A percentile compares a stretch with the other conserved stretches of the same genome.
phyloP scores from a whole-genome alignment of 2,329 filamentous ascomycete species.

The Coniochaeta pulveracea region DNA sequence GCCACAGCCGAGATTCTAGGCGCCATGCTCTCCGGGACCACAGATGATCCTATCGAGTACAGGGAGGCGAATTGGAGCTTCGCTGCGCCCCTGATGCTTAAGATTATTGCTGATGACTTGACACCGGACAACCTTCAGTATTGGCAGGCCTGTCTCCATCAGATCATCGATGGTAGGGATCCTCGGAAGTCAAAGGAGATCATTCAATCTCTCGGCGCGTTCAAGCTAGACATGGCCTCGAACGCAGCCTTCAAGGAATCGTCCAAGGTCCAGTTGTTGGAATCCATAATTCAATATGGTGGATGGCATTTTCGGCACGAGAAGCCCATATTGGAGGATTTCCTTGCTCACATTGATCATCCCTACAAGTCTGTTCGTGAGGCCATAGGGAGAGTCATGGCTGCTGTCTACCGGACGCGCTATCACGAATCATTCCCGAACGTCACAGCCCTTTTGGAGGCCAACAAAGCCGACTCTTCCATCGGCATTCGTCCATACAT shows the following conservation, averaged over 20 bases:
- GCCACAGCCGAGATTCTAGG: conserved; percentile 90
- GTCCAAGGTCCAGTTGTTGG: conserved; percentile 84
- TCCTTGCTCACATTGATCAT: conserved; percentile 85
- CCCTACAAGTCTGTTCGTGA: conserved; percentile 97
- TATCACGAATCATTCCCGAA: conserved; percentile 91
- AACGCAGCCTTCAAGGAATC: conserved; percentile 99
- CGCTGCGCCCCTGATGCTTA: conserved; percentile 75
- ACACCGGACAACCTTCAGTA: conserved; percentile 92
- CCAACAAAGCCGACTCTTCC: conserved; percentile 69
- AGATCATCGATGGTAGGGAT: conserved; percentile 80
- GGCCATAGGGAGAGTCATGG: conserved; percentile 81
- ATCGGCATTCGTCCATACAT: conserved; percentile 78
- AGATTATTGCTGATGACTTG: conserved; percentile 80
- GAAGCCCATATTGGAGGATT: conserved; percentile 78
- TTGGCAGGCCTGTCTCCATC: conserved; percentile 88
- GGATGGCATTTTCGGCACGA: conserved; percentile 96
- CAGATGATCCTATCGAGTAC: conserved; percentile 64
- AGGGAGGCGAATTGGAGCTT: conserved; percentile 77
- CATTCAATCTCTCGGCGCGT: conserved; percentile 69
- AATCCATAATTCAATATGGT: conserved; percentile 75
- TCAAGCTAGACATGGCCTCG: conserved; percentile 85
- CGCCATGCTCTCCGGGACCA: conserved; percentile 69
- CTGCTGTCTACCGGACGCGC: conserved; percentile 77
- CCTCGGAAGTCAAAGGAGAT: conserved; percentile 80
- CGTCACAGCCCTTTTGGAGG: conserved; percentile 61